Evolutionary conservation across 176 grass and related monocot genomes (phyloP).

Genomic region (Carex pumila): DNA sequence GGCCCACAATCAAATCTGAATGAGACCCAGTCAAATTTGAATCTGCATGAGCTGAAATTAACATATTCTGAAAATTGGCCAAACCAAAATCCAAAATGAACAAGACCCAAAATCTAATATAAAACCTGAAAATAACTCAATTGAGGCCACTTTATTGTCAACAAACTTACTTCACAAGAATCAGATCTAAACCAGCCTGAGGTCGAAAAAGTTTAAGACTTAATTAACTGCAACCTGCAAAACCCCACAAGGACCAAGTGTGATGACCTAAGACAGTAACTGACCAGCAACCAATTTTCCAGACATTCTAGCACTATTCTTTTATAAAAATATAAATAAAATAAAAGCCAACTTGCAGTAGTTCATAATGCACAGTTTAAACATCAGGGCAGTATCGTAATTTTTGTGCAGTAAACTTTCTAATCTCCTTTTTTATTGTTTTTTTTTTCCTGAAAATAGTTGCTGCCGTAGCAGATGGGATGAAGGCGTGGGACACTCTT

Average conservation of each 20-base stretch:
- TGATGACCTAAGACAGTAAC: neutral
- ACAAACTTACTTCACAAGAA: neutral
- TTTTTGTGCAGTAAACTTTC: neutral
- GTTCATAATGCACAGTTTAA: neutral
- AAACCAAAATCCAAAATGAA: neutral
- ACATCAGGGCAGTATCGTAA: neutral
- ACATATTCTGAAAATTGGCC: neutral
- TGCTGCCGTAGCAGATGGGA: conserved; percentile 54
- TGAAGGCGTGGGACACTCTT: conserved; percentile 79
- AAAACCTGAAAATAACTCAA: neutral
- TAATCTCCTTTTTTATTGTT: neutral
- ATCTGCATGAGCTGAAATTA: neutral
- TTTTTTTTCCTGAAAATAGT: conserved; percentile 30
- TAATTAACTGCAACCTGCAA: neutral
- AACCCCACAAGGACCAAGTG: neutral
- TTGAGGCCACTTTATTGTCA: neutral
- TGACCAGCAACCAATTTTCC: neutral
- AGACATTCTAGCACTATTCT: neutral
- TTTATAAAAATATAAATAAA: neutral
- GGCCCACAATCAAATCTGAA: neutral
- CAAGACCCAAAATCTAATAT: neutral
- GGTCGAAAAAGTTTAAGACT: neutral
- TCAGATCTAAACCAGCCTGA: neutral
- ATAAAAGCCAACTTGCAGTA: neutral
- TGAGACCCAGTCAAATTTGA: neutral